Percentiles rank a stretch among this genome's conserved stretches.
phyloP scores from a whole-genome alignment of 495 filamentous ascomycete genomes.

The Tuber aestivum region DNA sequence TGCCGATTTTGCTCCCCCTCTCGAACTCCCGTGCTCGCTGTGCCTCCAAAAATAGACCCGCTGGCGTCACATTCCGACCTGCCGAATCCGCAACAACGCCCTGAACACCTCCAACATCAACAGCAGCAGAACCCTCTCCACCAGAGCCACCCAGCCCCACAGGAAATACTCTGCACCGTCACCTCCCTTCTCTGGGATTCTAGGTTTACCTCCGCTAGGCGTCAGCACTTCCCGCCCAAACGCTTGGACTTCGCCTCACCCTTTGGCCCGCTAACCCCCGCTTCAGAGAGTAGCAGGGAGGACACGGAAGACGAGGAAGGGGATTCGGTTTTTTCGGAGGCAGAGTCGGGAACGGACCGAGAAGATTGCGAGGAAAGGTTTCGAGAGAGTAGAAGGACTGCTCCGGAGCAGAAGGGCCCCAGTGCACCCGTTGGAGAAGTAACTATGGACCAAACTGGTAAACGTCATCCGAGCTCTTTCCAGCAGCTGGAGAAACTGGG shows the following conservation, averaged over 20 bases:
- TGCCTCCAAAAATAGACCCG: slow-evolving; percentile 39
- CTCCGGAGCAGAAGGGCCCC: slow-evolving; percentile 13
- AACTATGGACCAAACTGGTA: slow-evolving; percentile 66
- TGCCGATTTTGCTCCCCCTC: slow-evolving; percentile 13
- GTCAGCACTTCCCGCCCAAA: slow-evolving; percentile 32
- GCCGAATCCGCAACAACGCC: slow-evolving; percentile 28
- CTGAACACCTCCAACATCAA: slow-evolving; percentile 17
- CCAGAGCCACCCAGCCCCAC: neutral
- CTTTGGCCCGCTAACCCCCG: slow-evolving; percentile 7
- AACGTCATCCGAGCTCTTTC: slow-evolving; percentile 87
- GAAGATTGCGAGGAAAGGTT: slow-evolving; percentile 34
- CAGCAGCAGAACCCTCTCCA: slow-evolving; percentile 21
- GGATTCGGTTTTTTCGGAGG: slow-evolving; percentile 11
- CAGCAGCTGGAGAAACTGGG: slow-evolving; percentile 98
- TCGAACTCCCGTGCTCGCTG: slow-evolving; percentile 21
- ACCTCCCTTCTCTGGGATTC: slow-evolving; percentile 48
- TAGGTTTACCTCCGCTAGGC: slow-evolving; percentile 41
- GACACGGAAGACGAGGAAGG: slow-evolving; percentile 32
- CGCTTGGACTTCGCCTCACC: slow-evolving; percentile 15
- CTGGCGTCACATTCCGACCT: slow-evolving; percentile 38
- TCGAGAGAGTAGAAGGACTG: slow-evolving; percentile 31
- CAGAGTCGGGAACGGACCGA: slow-evolving; percentile 17
- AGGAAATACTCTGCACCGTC: slow-evolving; percentile 40
- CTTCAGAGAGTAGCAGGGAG: slow-evolving; percentile 25
- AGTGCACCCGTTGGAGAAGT: neutral